Evolutionary conservation across 1,284 basidiomycete species (phyloP).

Genomic region (Puccinia horiana): DNA sequence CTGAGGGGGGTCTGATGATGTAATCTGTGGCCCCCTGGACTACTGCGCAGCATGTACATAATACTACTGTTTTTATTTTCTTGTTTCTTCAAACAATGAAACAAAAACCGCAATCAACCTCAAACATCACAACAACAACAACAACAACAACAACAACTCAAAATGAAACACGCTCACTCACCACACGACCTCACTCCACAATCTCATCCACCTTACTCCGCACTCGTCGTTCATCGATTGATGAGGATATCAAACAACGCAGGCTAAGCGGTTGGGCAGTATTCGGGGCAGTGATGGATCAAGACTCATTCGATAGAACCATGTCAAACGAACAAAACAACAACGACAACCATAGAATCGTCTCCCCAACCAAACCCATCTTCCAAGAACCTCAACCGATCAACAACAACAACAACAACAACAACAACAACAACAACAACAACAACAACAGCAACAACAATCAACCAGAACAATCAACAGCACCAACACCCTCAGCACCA

Average conservation of each 20-base stretch:
- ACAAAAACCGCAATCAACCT: background rate
- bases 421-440: background rate
- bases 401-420: background rate
- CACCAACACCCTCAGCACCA: background rate
- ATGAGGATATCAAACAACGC: slow-evolving; percentile 29
- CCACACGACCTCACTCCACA: background rate
- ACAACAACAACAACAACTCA: background rate
- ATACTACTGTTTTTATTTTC: background rate
- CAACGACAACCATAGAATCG: background rate
- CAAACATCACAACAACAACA: background rate
- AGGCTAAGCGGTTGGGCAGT: slow-evolving; percentile 34
- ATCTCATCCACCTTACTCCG: background rate
- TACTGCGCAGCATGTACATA: too few species aligned
- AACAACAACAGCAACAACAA: background rate
- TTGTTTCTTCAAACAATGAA: background rate
- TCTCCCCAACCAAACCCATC: background rate
- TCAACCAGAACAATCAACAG: background rate
- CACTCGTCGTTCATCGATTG: slow-evolving; percentile 1
- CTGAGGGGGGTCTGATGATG: background rate
- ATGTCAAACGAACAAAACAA: background rate
- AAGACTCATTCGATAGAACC: background rate
- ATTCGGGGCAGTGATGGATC: slow-evolving; percentile 34
- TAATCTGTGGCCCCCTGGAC: background rate
- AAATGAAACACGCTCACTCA: background rate
- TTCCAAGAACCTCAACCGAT: slow-evolving; percentile 9